These are phyloP conservation scores for Cryomyces minteri DNA, from an alignment of 495 filamentous ascomycete species.

Conservation along the genomic window DNA sequence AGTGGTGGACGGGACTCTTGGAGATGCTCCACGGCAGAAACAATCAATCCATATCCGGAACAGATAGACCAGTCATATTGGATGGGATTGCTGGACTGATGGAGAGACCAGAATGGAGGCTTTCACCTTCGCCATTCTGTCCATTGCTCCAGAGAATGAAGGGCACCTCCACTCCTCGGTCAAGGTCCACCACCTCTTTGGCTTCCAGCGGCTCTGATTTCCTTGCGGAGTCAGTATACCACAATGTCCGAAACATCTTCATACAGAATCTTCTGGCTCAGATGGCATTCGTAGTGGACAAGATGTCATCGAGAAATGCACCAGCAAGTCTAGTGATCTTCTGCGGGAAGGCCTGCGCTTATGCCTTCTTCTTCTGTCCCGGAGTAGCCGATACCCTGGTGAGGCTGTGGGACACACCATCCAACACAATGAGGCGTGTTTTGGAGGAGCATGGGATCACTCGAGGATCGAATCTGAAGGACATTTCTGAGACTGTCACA, in stretches of 20 bases:
- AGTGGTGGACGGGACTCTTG: slow-evolving; percentile 87
- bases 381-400: slow-evolving; percentile 77
- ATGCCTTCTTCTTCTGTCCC: slow-evolving; percentile 91
- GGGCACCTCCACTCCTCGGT: slow-evolving; percentile 23
- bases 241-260: slow-evolving; percentile 88
- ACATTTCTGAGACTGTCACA: slow-evolving; percentile 29
- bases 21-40: slow-evolving; percentile 66
- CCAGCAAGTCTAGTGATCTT: slow-evolving; percentile 85
- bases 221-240: slow-evolving; percentile 72
- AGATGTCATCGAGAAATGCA: slow-evolving; percentile 77
- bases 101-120: slow-evolving; percentile 83
- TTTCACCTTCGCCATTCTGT: slow-evolving; percentile 45
- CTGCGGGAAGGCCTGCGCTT: slow-evolving; percentile 84
- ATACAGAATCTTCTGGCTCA: slow-evolving; percentile 72
- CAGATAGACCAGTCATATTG: slow-evolving; percentile 64
- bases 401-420: slow-evolving; percentile 57
- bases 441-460: slow-evolving; percentile 39
- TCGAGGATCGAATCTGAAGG: slow-evolving; percentile 13
- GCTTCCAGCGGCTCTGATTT: slow-evolving; percentile 55
- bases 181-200: slow-evolving; percentile 31
- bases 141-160: slow-evolving; percentile 31
- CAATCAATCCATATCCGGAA: slow-evolving; percentile 52
- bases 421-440: slow-evolving; percentile 48
- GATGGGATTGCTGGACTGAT: slow-evolving; percentile 74
- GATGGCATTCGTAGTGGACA: slow-evolving; percentile 77